A percentile compares a stretch with the other conserved stretches of the same genome.
phyloP scores from a whole-genome alignment of 1,284 basidiomycete species.

The Tilletia caries region DNA sequence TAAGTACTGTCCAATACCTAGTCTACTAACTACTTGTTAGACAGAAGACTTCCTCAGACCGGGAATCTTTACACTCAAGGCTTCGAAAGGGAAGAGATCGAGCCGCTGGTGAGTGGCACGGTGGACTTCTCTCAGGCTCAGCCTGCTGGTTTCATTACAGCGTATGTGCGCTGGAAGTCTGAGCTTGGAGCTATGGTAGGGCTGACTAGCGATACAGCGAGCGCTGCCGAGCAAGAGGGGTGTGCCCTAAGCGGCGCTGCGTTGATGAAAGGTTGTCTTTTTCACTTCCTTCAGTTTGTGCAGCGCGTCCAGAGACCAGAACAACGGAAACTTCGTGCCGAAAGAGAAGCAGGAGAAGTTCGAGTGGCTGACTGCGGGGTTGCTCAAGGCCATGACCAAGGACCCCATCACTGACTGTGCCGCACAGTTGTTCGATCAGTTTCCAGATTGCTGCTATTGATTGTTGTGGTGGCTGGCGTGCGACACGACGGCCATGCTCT shows the following conservation, averaged over 20 bases:
- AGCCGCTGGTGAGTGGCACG: not conserved
- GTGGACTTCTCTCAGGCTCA: not conserved
- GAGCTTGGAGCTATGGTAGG: not conserved
- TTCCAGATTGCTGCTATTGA: not conserved
- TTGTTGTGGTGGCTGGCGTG: not conserved
- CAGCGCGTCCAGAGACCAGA: not conserved
- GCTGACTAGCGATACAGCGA: not conserved
- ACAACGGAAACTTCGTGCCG: conserved; percentile 9
- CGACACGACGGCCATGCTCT: not conserved
- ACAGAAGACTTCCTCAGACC: too few relatives aligned
- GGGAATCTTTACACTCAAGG: too few relatives aligned
- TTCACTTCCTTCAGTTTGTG: not conserved
- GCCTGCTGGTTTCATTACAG: not conserved
- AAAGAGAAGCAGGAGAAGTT: not conserved
- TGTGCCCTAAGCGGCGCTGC: not conserved
- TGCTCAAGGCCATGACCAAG: not conserved
- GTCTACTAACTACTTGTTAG: too few relatives aligned
- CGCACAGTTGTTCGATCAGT: not conserved
- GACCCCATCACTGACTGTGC: not conserved
- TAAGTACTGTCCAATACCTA: too few relatives aligned
- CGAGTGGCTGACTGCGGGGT: not conserved
- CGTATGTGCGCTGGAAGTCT: not conserved
- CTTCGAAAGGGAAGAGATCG: too few relatives aligned
- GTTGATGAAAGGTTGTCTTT: not conserved
- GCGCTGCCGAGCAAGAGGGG: not conserved